These are phyloP conservation scores for Evansstolkia leycettana DNA, from an alignment of 495 filamentous ascomycete species.

Conservation along the genomic window DNA sequence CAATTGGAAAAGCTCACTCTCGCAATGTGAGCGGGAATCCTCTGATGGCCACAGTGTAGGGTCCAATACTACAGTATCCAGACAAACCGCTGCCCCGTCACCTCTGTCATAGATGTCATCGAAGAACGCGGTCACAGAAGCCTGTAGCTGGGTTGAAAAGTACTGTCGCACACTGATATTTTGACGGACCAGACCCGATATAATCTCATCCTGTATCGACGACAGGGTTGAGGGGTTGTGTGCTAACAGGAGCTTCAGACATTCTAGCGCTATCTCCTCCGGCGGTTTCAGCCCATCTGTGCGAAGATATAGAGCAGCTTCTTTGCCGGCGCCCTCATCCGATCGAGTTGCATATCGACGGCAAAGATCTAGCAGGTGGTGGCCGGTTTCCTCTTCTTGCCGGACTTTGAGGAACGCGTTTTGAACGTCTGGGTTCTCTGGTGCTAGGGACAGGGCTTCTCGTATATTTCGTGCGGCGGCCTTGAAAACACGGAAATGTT, in stretches of 20 bases:
- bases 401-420: conserved; percentile 38
- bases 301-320: conserved; percentile 42
- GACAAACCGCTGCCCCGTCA: conserved; percentile 44
- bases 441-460: conserved; percentile 50
- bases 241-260: conserved; percentile 40
- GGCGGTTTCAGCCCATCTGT: conserved; percentile 39
- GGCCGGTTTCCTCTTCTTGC: conserved; percentile 35
- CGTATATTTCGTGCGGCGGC: conserved; percentile 45
- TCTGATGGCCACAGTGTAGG: conserved; percentile 43
- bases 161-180: conserved; percentile 41
- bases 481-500: conserved; percentile 18
- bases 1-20: conserved; percentile 53
- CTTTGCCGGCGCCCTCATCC: conserved; percentile 44
- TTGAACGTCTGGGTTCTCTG: conserved; percentile 41
- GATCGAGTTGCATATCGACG: conserved; percentile 36
- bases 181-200: conserved; percentile 45
- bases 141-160: conserved; percentile 36
- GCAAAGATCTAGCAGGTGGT: conserved; percentile 40
- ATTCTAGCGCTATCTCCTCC: conserved; percentile 38
- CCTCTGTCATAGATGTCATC: conserved; percentile 47
- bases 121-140: conserved; percentile 41
- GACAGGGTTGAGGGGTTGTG: conserved; percentile 26
- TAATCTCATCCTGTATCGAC: conserved; percentile 41
- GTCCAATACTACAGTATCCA: conserved; percentile 46
- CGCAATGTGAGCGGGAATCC: conserved; percentile 31